Evolutionary conservation across 1,139 yeast genomes (phyloP).

Genomic region (Geotrichum siamense): DNA sequence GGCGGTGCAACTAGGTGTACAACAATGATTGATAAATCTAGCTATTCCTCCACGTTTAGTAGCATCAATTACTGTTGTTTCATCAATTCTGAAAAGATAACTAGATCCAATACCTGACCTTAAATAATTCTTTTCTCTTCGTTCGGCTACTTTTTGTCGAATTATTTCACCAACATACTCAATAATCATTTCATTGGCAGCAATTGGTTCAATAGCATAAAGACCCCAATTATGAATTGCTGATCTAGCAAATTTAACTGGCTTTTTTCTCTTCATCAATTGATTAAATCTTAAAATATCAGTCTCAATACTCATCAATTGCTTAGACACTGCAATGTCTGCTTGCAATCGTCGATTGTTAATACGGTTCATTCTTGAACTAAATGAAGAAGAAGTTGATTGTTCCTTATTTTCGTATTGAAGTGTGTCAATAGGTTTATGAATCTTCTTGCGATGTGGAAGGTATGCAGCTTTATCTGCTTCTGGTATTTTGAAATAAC

Average conservation of each 20-base stretch:
- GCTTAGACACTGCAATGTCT: conserved; percentile 76
- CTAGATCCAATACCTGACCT: conserved; percentile 94
- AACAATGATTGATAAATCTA: conserved; percentile 90
- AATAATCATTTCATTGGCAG: conserved; percentile 93
- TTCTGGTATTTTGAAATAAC: conserved; percentile 68
- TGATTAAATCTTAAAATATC: conserved; percentile 72
- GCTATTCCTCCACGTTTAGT: conserved; percentile 97
- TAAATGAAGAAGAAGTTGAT: conserved; percentile 37
- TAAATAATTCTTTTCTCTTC: conserved; percentile 77
- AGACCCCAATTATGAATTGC: conserved; percentile 98
- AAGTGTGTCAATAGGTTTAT: conserved; percentile 35
- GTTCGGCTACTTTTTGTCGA: conserved; percentile 90
- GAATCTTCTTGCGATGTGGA: conserved; percentile 64
- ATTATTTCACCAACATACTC: conserved; percentile 98
- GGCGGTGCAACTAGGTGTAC: conserved; percentile 96
- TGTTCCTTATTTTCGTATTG: conserved; percentile 36
- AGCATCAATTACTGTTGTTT: conserved; percentile 92
- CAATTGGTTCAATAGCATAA: conserved; percentile 89
- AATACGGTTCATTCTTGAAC: conserved; percentile 83
- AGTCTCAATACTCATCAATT: conserved; percentile 71
- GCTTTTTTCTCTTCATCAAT: conserved; percentile 82
- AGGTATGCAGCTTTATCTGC: conserved; percentile 65
- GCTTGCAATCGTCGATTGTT: conserved; percentile 87
- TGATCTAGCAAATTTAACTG: conserved; percentile 91
- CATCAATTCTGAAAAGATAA: conserved; percentile 86